These are phyloP conservation scores for Penicillium egyptiacum DNA, from an alignment of 495 filamentous ascomycete genomes.

Conservation along the genomic window DNA sequence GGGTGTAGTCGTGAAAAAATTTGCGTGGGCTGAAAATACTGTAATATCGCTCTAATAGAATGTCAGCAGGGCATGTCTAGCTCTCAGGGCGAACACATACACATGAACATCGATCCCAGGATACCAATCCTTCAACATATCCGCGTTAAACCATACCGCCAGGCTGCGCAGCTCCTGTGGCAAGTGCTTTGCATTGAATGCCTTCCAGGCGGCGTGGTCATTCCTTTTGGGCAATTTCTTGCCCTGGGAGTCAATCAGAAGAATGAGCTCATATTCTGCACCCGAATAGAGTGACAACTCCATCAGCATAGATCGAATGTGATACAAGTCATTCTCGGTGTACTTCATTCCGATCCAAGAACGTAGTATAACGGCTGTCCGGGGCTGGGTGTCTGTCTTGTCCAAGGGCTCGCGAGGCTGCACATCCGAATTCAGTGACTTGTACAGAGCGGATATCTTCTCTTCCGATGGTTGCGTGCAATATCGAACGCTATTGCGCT, in stretches of 20 bases:
- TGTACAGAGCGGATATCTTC: slow-evolving; percentile 6
- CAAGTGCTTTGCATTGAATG: slow-evolving; percentile 42
- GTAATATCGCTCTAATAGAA: slow-evolving; percentile 15
- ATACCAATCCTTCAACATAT: slow-evolving; percentile 18
- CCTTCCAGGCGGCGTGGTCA: slow-evolving; percentile 48
- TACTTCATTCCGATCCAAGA: slow-evolving; percentile 66
- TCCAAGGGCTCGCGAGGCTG: neutral
- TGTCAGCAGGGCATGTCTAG: slow-evolving; percentile 2
- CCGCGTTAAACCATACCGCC: slow-evolving; percentile 60
- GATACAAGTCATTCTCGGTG: slow-evolving; percentile 64
- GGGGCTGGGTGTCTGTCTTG: slow-evolving; percentile 14
- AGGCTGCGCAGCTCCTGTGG: slow-evolving; percentile 65
- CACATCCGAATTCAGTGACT: neutral
- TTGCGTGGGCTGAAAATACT: slow-evolving; percentile 31
- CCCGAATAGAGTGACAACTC: slow-evolving; percentile 70
- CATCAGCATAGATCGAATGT: slow-evolving; percentile 67
- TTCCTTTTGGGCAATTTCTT: slow-evolving; percentile 40
- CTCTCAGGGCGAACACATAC: neutral
- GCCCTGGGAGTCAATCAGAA: slow-evolving; percentile 70
- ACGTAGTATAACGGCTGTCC: slow-evolving; percentile 70
- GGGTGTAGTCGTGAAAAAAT: slow-evolving; percentile 53
- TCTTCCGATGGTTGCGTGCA: neutral
- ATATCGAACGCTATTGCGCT: slow-evolving; percentile 60
- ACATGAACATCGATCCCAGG: slow-evolving; percentile 19
- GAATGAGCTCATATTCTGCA: slow-evolving; percentile 70